These are phyloP conservation scores for Fusarium sp. DNA, from an alignment of 2,329 filamentous ascomycete species.

Conservation along the genomic window DNA sequence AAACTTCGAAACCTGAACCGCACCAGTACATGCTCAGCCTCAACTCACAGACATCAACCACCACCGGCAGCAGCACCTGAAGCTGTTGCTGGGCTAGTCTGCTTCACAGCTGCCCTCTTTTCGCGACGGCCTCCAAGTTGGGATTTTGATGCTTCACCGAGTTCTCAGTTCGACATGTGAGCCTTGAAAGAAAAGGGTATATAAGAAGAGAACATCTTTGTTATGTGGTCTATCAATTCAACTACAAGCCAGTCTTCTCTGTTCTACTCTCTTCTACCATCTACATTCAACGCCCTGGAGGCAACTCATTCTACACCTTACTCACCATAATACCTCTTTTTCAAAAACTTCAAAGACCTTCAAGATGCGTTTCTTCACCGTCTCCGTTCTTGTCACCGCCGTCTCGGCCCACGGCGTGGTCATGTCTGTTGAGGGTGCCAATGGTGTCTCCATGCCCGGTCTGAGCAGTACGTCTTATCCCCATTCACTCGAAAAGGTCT, in stretches of 20 bases:
- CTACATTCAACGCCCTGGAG: not conserved
- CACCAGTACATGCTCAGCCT: slow-evolving; percentile 17
- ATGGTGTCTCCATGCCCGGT: slow-evolving; percentile 72
- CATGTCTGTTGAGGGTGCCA: slow-evolving; percentile 67
- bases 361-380: slow-evolving; percentile 48
- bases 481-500: not conserved
- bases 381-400: slow-evolving; percentile 55
- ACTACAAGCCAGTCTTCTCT: not conserved
- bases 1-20: slow-evolving; percentile 5
- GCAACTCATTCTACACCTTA: not conserved
- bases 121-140: not conserved
- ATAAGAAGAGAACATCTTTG: not conserved
- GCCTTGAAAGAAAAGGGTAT: not conserved
- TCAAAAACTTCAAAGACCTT: not conserved
- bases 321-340: not conserved
- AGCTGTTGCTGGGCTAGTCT: not conserved
- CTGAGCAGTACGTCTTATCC: slow-evolving; percentile 51
- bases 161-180: not conserved
- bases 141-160: not conserved
- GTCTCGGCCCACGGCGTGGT: slow-evolving; percentile 70
- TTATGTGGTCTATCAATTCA: not conserved
- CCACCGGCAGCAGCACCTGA: not conserved
- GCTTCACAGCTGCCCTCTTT: not conserved
- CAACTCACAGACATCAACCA: not conserved
- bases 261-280: not conserved